phyloP scores from a whole-genome alignment of 2,329 filamentous ascomycete species.

The Cytospora mali region DNA sequence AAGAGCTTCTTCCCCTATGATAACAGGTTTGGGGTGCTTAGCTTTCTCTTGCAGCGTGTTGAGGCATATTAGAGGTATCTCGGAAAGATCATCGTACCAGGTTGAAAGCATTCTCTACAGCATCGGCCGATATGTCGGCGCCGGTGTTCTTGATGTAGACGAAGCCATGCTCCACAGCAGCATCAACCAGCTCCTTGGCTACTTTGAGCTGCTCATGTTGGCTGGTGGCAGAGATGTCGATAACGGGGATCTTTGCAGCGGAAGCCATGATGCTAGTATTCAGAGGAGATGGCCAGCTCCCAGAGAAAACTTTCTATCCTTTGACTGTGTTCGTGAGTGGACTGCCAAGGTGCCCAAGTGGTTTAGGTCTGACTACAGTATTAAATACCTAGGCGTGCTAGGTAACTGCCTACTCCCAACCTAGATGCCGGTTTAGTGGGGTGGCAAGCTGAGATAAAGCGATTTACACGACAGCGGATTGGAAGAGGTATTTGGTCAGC shows the following conservation, averaged over 20 bases:
- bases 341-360: too few species aligned
- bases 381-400: neutral
- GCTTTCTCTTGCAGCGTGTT: neutral
- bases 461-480: neutral
- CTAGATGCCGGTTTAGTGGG: constrained; percentile 16
- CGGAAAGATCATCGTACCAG: constrained; percentile 57
- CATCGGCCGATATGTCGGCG: constrained; percentile 64
- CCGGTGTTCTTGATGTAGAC: constrained; percentile 82
- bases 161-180: constrained; percentile 83
- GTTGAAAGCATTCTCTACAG: constrained; percentile 72
- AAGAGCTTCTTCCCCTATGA: constrained; percentile 67
- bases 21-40: constrained; percentile 56
- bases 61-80: neutral
- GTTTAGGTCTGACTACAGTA: neutral
- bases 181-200: constrained; percentile 73
- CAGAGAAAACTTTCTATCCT: too few species aligned
- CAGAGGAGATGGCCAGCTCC: too few species aligned
- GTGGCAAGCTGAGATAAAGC: constrained; percentile 4
- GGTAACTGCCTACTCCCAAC: neutral
- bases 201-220: constrained; percentile 51
- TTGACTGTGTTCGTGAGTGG: neutral
- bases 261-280: constrained; percentile 33
- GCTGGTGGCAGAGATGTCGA: constrained; percentile 71
- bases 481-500: neutral
- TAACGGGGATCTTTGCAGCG: constrained; percentile 69